Conservation (phyloP, 1,284 basidiomycete species). For the Abortiporus biennis region DNA sequence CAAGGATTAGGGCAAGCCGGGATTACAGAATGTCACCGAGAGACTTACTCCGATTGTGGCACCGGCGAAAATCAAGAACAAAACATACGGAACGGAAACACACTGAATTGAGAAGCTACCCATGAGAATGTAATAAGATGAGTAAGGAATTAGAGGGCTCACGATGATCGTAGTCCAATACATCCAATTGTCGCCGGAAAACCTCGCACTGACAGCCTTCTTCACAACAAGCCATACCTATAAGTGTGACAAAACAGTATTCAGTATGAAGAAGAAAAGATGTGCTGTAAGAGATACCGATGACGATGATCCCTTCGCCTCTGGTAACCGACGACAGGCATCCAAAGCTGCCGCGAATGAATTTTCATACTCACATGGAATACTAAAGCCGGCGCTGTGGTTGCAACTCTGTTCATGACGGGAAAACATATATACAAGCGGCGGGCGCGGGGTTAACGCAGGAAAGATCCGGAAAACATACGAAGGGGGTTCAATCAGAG, state of each 20-base stretch:
- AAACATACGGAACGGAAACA: constrained; percentile 6
- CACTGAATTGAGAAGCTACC: constrained; percentile 4
- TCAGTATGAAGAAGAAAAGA: too few species aligned
- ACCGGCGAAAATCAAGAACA: not conserved
- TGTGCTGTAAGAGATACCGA: not conserved
- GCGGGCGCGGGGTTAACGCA: too few species aligned
- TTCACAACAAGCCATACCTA: constrained; percentile 13
- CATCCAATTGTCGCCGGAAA: constrained; percentile 4
- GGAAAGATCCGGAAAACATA: too few species aligned
- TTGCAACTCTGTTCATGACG: constrained; percentile 8
- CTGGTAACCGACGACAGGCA: not conserved
- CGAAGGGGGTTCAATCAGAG: too few species aligned
- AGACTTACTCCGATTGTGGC: not conserved
- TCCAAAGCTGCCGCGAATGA: not conserved
- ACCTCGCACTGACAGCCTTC: constrained; percentile 6
- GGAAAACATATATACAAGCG: too few species aligned
- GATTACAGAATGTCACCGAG: not conserved
- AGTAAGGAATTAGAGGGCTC: constrained; percentile 1
- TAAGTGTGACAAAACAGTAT: not conserved
- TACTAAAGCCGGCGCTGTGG: constrained; percentile 13
- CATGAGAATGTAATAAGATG: not conserved
- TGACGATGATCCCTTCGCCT: not conserved
- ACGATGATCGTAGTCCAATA: constrained; percentile 7
- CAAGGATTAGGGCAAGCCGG: not conserved
- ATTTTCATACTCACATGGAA: constrained; percentile 13